A percentile compares a stretch with the other conserved stretches of the same genome.
phyloP scores from a whole-genome alignment of 2,329 filamentous ascomycete genomes.

The Graphilbum ipis-grandicollis region DNA sequence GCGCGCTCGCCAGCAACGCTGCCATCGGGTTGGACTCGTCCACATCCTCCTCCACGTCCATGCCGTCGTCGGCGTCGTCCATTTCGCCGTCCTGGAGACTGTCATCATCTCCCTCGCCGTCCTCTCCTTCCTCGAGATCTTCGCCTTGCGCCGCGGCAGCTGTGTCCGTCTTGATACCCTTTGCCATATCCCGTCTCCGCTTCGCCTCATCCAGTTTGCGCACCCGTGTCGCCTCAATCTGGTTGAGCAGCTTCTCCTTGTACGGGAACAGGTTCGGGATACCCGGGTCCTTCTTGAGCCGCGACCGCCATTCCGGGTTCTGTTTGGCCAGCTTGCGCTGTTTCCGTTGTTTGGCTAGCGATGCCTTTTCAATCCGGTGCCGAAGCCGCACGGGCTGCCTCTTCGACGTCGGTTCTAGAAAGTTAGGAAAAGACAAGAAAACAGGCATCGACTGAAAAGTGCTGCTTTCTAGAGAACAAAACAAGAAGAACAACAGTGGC shows the following conservation, averaged over 20 bases:
- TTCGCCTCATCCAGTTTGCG: slow-evolving; percentile 65
- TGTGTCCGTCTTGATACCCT: slow-evolving; percentile 40
- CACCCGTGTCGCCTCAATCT: slow-evolving; percentile 79
- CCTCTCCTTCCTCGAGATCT: slow-evolving; percentile 23
- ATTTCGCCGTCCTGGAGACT: slow-evolving; percentile 39
- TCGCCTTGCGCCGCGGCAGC: slow-evolving; percentile 25
- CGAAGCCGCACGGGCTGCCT: slow-evolving; percentile 74
- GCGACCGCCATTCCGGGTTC: slow-evolving; percentile 92
- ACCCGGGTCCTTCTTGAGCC: slow-evolving; percentile 92
- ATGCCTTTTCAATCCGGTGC: slow-evolving; percentile 91
- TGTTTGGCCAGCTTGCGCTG: slow-evolving; percentile 78
- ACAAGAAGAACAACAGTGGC: no score
- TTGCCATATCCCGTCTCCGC: slow-evolving; percentile 54
- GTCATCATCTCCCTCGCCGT: slow-evolving; percentile 27
- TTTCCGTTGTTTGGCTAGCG: slow-evolving; percentile 81
- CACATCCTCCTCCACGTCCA: slow-evolving; percentile 42
- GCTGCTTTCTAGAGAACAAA: no score
- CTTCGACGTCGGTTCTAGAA: slow-evolving; percentile 82
- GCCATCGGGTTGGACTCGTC: slow-evolving; percentile 77
- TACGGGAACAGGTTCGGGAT: slow-evolving; percentile 96
- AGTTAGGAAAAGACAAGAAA: background rate
- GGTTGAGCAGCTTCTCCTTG: slow-evolving; percentile 85
- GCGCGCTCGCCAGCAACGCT: slow-evolving; percentile 71
- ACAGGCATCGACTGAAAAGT: no score
- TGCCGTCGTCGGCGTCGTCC: slow-evolving; percentile 44